Percentiles rank a stretch among this genome's conserved stretches.
phyloP scores from a whole-genome alignment of 2,329 filamentous ascomycete genomes.

The Periconia digitata region DNA sequence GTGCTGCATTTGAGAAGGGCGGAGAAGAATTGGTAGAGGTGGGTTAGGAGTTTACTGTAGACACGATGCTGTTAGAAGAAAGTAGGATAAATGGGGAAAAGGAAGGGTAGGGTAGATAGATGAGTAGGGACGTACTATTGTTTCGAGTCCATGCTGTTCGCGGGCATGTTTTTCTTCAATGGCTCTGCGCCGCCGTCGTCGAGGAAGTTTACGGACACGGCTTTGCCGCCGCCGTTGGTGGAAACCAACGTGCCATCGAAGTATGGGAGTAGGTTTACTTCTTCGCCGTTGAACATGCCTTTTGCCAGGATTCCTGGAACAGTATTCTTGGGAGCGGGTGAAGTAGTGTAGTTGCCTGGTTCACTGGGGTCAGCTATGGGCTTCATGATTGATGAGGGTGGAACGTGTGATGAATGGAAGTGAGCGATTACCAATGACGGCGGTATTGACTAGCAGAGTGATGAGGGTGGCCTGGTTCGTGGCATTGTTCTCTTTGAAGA shows the following conservation, averaged over 20 bases:
- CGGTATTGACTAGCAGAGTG: slow-evolving; percentile 63
- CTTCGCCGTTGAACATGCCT: slow-evolving; percentile 52
- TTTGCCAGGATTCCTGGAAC: slow-evolving; percentile 62
- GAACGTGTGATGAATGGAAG: too few relatives aligned
- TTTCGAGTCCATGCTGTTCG: slow-evolving; percentile 53
- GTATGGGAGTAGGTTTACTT: slow-evolving; percentile 61
- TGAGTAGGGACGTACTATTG: slow-evolving; percentile 60
- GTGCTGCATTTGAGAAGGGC: slow-evolving; percentile 50
- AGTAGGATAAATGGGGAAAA: neutral
- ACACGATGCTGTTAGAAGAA: neutral
- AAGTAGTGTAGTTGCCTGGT: slow-evolving; percentile 53
- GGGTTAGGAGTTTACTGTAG: slow-evolving; percentile 59
- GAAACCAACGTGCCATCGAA: slow-evolving; percentile 59
- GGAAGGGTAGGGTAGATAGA: neutral
- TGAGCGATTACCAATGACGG: slow-evolving; percentile 56
- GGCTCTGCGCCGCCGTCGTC: slow-evolving; percentile 61
- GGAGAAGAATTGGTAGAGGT: slow-evolving; percentile 65
- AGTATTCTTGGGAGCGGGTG: slow-evolving; percentile 51
- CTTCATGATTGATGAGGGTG: too few relatives aligned
- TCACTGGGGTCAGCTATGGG: too few relatives aligned
- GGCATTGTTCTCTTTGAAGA: slow-evolving; percentile 61
- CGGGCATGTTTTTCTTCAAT: slow-evolving; percentile 58
- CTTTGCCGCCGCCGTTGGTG: slow-evolving; percentile 54
- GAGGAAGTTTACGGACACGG: slow-evolving; percentile 60
- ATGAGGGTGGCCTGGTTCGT: slow-evolving; percentile 60